Evolutionary conservation across 208 protist genomes (phyloP).

Genomic region (Leishmania braziliensis): DNA sequence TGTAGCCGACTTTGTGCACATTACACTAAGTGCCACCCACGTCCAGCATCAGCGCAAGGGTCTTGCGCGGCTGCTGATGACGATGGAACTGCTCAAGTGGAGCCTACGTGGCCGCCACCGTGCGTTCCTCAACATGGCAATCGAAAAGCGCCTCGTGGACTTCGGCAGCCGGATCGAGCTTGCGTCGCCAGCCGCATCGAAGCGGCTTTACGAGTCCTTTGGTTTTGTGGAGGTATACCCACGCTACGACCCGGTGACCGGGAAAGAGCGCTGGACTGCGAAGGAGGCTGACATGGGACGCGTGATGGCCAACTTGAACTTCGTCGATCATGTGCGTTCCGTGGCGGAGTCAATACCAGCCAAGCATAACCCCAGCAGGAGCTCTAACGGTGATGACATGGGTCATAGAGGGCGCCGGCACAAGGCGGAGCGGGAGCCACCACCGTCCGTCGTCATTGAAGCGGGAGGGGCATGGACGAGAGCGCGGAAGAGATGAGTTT

Average conservation of each 20-base stretch:
- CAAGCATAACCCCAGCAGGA: constrained; percentile 6
- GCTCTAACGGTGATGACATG: not conserved
- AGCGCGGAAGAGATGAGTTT: not conserved
- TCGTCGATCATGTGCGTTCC: constrained; percentile 42
- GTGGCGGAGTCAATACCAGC: constrained; percentile 20
- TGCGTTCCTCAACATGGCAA: constrained; percentile 84
- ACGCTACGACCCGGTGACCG: constrained; percentile 63
- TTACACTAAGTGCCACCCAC: constrained; percentile 86
- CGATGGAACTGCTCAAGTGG: constrained; percentile 79
- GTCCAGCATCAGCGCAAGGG: constrained; percentile 45
- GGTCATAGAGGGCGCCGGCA: not conserved
- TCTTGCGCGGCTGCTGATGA: constrained; percentile 72
- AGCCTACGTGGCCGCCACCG: constrained; percentile 71
- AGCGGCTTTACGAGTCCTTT: constrained; percentile 72
- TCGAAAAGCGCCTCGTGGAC: constrained; percentile 81
- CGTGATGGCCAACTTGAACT: constrained; percentile 77
- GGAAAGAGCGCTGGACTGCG: constrained; percentile 72
- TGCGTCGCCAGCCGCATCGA: constrained; percentile 57
- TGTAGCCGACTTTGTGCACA: constrained; percentile 83
- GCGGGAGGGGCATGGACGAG: not conserved
- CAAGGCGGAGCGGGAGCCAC: not conserved
- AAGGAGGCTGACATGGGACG: constrained; percentile 83
- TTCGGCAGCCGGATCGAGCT: constrained; percentile 62
- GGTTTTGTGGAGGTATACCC: constrained; percentile 81
- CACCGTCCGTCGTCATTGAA: not conserved